Conservation (phyloP, 1,284 basidiomycete genomes). For the Sporisorium reilianum region DNA sequence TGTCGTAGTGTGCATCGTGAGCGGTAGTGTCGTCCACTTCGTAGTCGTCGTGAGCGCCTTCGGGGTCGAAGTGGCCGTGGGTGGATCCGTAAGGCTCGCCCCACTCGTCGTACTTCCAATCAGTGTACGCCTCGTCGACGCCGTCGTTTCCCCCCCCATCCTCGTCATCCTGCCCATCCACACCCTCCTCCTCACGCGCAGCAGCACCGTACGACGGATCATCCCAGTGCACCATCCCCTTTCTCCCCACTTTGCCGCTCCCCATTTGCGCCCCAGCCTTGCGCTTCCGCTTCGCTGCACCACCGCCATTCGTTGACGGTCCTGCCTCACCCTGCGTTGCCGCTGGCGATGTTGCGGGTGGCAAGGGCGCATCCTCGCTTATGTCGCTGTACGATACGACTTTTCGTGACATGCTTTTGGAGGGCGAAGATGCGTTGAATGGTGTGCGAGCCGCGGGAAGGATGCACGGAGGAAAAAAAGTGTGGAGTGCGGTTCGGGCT, state of each 20-base stretch:
- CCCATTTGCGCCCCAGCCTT: not conserved
- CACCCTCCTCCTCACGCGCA: not conserved
- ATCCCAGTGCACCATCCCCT: constrained; percentile 23
- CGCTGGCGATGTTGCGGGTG: not conserved
- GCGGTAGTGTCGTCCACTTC: not conserved
- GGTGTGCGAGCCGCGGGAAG: not conserved
- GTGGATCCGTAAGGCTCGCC: constrained; percentile 6
- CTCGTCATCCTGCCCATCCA: not conserved
- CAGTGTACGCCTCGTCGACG: not conserved
- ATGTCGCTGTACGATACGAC: constrained; percentile 38
- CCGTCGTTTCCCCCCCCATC: not conserved
- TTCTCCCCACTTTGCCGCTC: not conserved
- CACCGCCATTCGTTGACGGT: constrained; percentile 3
- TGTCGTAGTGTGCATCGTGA: not conserved
- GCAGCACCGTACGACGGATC: constrained; percentile 12
- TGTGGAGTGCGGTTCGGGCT: not conserved
- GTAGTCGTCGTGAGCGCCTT: not conserved
- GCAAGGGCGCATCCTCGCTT: not conserved
- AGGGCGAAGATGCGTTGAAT: not conserved
- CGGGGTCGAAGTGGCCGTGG: not conserved
- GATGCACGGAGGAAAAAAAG: not conserved
- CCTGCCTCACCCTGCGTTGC: not conserved
- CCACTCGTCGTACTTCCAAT: constrained; percentile 40
- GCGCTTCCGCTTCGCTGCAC: not conserved
- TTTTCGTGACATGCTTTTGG: constrained; percentile 20